Evolutionary conservation across 257 asterid genomes (phyloP), one percentile per base, ranked within the genome.

Genomic region (Ligustrum vulgare): DNA sequence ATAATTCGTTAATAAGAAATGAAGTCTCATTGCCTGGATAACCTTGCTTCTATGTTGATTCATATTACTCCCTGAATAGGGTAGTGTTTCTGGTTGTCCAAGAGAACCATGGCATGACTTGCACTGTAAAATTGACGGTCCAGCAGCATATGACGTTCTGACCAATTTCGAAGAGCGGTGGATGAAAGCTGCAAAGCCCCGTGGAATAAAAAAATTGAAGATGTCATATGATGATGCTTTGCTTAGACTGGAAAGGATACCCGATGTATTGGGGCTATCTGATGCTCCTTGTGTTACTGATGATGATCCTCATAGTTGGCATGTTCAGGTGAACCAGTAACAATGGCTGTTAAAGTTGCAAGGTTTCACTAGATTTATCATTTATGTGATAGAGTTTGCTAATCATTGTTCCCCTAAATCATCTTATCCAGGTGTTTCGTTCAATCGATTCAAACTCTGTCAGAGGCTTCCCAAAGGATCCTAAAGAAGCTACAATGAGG

Each of bases 51-150:
- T 54, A 58, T 58, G 66, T 58, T 8, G 66, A 58, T 20, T 58
- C 66, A 22, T 58, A 58, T 58, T 58, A 23, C 66, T 20, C 33
- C 66, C 33, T 8, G 6, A 23, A 23, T 33, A 58, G 66, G 33
- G 66, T 58, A 58, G 33, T 58, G 66, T 58, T 58, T 2, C 66
- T 23, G 66, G 74, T 49, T 85, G 81, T 3, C 93, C 93, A 1
- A 81, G 93, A 74, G 87, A 88, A 62, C 89, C 93, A n/a, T 88
- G 93, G 93, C 93, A 88, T 45, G 93, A 88, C 33, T 69, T 88
- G 31, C 93, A 88, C 70, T 84, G 93, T 79, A 84, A 77, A 49
- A 80, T 88, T 5, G 93, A 88, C 47, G 93, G 93, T 20, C 93
- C 93, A 0, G 91, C 91, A 36, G 91, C 91, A 34, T 83, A 81